Base-by-base conservation (phyloP, 106 monocot species). In the Hemerocallis citrina region DNA sequence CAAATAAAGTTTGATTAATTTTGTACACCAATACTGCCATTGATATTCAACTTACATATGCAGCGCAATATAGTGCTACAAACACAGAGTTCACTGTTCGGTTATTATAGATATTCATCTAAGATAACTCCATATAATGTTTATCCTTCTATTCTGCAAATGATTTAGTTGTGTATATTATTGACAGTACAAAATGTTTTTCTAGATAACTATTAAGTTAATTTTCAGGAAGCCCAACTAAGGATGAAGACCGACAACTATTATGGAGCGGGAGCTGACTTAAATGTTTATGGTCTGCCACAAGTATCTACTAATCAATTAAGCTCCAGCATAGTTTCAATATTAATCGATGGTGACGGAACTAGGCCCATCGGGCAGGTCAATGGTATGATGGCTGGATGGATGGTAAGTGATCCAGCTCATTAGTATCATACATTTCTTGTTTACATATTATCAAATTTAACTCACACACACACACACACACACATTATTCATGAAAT, bases 201-300 rank as follows among this genome's bases (percentile, higher is more conserved):
- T n/a, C n/a, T n/a, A n/a, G n/a, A n/a, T n/a, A n/a, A n/a, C n/a
- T n/a, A n/a, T n/a, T n/a, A 27, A 27, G 50, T 54, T 54, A 54
- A 36, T 37, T 58, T 58, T 35, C 36, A 58, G 58, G 58, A 34
- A 36, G 37, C 58, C 34, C 22, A 58, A 8, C 21, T 58, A 37
- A 34, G 37, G 58, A 58, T 58, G 58, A 58, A 58, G 14, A 37
- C 7, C 22, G 36, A 36, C 22, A 58, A 9, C 22, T 58, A 58
- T 27, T 58, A 58, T 22, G 58, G 58, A 58, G 37, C 58, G 4
- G 34, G 12, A 37, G 37, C 58, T 36, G 36, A 35, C 37, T 58
- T 58, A 37, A 36, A 34, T 5, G 58, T 58, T 36, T 58, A 58
- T 58, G 58, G 58, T 20, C 57, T 57, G 15, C 58, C 58, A 37